Percentiles rank a stretch among this genome's conserved stretches.
Conservation (phyloP, 257 asterid genomes). For the Nicotiana knightiana region DNA sequence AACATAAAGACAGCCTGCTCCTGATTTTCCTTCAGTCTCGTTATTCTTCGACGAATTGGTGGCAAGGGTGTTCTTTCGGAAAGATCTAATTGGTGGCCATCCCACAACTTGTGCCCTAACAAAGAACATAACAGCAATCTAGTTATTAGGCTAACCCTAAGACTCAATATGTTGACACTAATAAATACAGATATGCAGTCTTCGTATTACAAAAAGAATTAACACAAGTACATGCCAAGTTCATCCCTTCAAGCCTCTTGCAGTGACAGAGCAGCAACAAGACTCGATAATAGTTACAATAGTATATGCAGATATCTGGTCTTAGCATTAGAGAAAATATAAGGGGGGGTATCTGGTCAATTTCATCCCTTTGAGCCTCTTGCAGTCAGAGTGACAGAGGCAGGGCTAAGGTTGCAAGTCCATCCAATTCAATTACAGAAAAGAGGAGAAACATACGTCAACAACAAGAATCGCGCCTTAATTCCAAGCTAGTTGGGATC, state of each 20-base stretch:
- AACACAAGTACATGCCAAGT: neutral
- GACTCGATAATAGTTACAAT: neutral
- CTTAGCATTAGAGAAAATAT: neutral
- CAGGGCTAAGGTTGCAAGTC: neutral
- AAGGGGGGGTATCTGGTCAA: neutral
- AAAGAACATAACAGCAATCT: neutral
- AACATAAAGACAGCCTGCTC: slow-evolving; percentile 46
- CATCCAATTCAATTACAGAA: neutral
- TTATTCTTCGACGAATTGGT: slow-evolving; percentile 23
- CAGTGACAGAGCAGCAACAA: neutral
- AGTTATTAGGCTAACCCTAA: neutral
- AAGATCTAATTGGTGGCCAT: slow-evolving; percentile 83
- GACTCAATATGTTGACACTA: neutral
- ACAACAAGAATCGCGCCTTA: too few species aligned
- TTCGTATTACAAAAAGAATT: too few species aligned
- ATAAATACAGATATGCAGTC: neutral
- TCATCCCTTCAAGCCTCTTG: neutral
- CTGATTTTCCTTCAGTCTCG: slow-evolving; percentile 28
- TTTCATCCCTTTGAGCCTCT: neutral
- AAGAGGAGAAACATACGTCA: too few species aligned
- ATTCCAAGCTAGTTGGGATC: too few species aligned
- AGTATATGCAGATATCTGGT: too few species aligned
- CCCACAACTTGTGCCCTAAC: slow-evolving; percentile 79
- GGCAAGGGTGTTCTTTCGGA: slow-evolving; percentile 56
- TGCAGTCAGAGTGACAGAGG: too few species aligned